phyloP scores from a whole-genome alignment of 2,329 filamentous ascomycete species.

The Colletotrichum sp. region DNA sequence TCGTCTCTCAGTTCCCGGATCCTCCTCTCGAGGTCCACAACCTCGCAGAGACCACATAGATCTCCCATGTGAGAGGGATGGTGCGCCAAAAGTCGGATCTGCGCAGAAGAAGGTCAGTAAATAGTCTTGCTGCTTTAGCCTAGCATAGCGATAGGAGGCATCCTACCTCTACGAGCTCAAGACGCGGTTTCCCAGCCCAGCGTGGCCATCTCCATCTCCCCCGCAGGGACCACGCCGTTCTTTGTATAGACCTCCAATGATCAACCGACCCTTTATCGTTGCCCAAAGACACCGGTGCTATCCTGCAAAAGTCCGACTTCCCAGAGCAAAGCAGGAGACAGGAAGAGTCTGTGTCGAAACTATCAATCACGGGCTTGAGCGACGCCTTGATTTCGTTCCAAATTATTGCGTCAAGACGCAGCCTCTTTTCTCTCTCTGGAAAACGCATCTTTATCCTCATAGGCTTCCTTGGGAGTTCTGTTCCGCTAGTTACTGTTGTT shows the following conservation, averaged over 20 bases:
- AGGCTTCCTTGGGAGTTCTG: no score
- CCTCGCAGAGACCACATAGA: no score
- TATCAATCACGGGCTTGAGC: fast-evolving
- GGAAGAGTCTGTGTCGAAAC: fast-evolving
- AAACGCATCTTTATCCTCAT: no score
- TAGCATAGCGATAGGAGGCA: fast-evolving
- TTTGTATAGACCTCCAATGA: no score
- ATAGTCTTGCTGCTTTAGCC: no score
- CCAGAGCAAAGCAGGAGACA: fast-evolving
- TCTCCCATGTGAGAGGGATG: fast-evolving
- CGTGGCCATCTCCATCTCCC: no score
- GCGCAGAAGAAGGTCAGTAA: no score
- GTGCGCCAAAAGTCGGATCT: fast-evolving
- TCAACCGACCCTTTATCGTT: background rate
- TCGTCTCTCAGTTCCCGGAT: no score
- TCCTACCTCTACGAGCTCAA: no score
- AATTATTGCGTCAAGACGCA: background rate
- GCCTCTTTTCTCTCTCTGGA: no score
- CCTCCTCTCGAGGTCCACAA: no score
- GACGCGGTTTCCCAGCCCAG: no score
- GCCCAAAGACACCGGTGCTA: background rate
- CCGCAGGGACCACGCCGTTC: fast-evolving
- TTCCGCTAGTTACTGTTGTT: background rate
- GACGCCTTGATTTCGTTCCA: background rate
- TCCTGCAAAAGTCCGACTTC: background rate